These are phyloP conservation scores for Podila epicladia DNA, from an alignment of 192 early-diverging fungal genomes.

Conservation along the genomic window DNA sequence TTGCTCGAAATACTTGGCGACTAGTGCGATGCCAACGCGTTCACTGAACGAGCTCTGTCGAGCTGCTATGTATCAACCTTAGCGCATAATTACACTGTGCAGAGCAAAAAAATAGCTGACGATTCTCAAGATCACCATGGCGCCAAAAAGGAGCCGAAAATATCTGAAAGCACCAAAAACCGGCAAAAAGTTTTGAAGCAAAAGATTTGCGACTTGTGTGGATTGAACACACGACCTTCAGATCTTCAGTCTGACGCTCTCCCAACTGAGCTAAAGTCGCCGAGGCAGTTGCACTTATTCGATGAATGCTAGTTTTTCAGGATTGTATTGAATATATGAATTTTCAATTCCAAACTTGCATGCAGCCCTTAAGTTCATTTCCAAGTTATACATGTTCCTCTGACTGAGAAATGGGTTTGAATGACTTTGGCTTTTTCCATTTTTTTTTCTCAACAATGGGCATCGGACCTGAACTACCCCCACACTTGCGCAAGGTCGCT, in stretches of 20 bases:
- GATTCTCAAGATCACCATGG: neutral
- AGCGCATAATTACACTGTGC: too few species aligned
- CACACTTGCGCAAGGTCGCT: constrained; percentile 36
- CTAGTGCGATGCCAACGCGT: too few species aligned
- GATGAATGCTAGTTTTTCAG: too few species aligned
- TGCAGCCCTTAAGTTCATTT: too few species aligned
- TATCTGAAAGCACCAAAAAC: neutral
- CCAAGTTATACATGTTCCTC: too few species aligned
- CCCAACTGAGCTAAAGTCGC: constrained; percentile 58
- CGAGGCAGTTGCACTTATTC: neutral
- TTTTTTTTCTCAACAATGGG: constrained; percentile 18
- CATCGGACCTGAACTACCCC: constrained; percentile 58
- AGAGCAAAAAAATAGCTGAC: neutral
- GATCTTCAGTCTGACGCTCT: constrained; percentile 66
- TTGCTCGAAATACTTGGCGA: too few species aligned
- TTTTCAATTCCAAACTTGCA: too few species aligned
- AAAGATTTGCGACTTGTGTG: constrained; percentile 14
- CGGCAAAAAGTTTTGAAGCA: neutral
- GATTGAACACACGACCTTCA: constrained; percentile 53
- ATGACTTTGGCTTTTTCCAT: too few species aligned
- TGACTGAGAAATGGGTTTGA: too few species aligned
- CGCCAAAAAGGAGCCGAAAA: neutral
- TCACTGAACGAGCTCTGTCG: too few species aligned
- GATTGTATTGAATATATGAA: too few species aligned
- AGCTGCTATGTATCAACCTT: too few species aligned